phyloP scores from a whole-genome alignment of 2,329 filamentous ascomycete genomes.

The Cladosporium halotolerans region DNA sequence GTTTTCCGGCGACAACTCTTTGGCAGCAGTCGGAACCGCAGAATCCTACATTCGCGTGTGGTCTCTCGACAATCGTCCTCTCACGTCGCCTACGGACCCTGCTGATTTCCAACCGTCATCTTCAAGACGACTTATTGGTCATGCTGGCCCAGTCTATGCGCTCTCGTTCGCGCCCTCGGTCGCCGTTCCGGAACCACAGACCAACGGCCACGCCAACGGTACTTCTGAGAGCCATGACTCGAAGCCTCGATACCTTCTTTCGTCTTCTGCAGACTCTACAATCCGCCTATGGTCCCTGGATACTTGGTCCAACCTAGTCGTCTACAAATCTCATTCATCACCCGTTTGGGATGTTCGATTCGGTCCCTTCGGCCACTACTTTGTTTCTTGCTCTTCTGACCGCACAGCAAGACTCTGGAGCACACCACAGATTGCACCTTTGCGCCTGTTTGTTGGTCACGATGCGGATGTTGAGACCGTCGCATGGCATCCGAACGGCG shows the following conservation, averaged over 20 bases:
- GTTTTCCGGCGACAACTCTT: constrained; percentile 82
- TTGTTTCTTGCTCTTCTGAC: constrained; percentile 79
- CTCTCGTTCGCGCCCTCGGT: constrained; percentile 79
- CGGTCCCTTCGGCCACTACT: constrained; percentile 94
- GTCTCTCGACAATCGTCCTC: constrained; percentile 77
- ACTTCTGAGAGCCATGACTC: constrained; percentile 37
- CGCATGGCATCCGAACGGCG: constrained; percentile 90
- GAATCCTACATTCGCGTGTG: constrained; percentile 96
- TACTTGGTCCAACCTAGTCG: constrained; percentile 82
- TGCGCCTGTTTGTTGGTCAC: constrained; percentile 84
- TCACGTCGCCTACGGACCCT: constrained; percentile 60
- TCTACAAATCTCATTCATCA: constrained; percentile 88
- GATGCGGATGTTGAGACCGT: constrained; percentile 87
- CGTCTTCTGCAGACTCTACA: constrained; percentile 78
- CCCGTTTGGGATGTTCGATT: constrained; percentile 84
- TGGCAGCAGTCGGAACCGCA: constrained; percentile 82
- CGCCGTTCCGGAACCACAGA: constrained; percentile 31
- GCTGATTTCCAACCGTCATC: constrained; percentile 55
- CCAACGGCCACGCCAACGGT: constrained; percentile 35
- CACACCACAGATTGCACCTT: constrained; percentile 83
- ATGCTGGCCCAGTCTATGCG: constrained; percentile 81
- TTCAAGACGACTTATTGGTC: constrained; percentile 75
- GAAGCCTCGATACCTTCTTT: constrained; percentile 71
- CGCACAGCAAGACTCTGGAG: constrained; percentile 87
- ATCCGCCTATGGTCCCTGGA: constrained; percentile 91